Conservation (phyloP, 2,329 filamentous ascomycete species). For the Colletotrichum camelliae region DNA sequence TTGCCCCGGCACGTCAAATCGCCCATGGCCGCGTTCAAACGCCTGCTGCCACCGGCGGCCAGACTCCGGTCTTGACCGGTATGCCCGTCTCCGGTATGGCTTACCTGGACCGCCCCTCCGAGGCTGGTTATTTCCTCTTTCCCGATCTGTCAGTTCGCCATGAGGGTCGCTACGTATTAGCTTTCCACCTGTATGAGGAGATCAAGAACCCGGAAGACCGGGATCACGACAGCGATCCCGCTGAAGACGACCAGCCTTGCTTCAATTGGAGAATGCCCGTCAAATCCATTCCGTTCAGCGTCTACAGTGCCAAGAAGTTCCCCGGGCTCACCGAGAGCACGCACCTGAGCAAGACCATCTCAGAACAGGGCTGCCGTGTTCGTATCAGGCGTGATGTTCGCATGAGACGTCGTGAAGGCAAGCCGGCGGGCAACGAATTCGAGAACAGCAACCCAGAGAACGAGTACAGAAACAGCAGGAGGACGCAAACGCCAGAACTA, state of each 20-base stretch:
- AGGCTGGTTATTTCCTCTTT: constrained; percentile 94
- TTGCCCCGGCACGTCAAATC: constrained; percentile 85
- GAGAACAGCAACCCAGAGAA: constrained; percentile 68
- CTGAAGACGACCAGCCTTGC: constrained; percentile 50
- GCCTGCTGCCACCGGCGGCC: constrained; percentile 63
- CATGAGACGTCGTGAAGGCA: constrained; percentile 84
- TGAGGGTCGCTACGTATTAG: constrained; percentile 89
- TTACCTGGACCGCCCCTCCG: constrained; percentile 84
- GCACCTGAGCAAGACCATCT: constrained; percentile 83
- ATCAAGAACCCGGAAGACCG: constrained; percentile 85
- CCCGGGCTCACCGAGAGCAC: constrained; percentile 93
- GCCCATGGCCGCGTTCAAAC: constrained; percentile 78
- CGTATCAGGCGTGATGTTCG: constrained; percentile 93
- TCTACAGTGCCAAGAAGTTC: constrained; percentile 98
- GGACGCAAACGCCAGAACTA: constrained; percentile 26
- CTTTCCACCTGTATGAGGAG: constrained; percentile 93
- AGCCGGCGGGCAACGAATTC: constrained; percentile 57
- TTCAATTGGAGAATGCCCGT: constrained; percentile 90
- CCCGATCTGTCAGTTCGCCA: constrained; percentile 95
- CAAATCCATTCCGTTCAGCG: constrained; percentile 84
- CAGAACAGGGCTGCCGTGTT: constrained; percentile 95
- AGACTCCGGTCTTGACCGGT: constrained; percentile 82
- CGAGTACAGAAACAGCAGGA: constrained; percentile 51
- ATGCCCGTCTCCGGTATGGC: constrained; percentile 96
- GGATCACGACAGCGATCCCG: constrained; percentile 57